Base-by-base conservation (phyloP, 371 early-diverging fungal species). In the Umbelopsis sp. region DNA sequence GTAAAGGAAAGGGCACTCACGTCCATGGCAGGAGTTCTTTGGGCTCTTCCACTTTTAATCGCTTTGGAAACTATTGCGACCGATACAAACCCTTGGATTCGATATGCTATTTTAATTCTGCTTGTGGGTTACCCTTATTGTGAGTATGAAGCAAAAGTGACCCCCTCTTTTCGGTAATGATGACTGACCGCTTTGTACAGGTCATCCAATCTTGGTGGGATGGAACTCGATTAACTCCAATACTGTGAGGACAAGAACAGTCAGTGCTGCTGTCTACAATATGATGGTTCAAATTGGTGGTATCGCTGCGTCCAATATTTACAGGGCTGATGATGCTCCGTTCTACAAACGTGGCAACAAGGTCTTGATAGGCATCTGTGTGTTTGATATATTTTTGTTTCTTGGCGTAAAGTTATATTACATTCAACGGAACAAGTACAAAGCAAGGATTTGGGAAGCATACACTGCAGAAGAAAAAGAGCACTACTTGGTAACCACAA, bases 171-270 rank as follows among this genome's bases (percentile, higher is more conserved):
- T 41, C 12, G 2, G 41, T 10, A 1, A 41, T 12, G 41, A 12
- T 41, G 18, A 18, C 18, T 48, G 48, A 48, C 6, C 16, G 29
- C 14, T 48, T 48, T 16, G 20, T 44, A 46, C 37, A 38, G 44
- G 37, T 16, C 75, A 75, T 65, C 65, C 69, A 11, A 41, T 74
- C n/a, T 50, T 72, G 25, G 64, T 69, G 29, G 68, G 71, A 1
- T 72, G 71, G 75, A 65, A 69, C 53, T 66, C 69, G n/a, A 70
- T 50, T 12, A 68, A 75, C 71, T 67, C 67, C 41, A 69, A 57
- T 7, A 44, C 75, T n/a, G 44, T 69, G 38, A 70, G 75, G 7
- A 75, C 71, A 65, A 68, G 75, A 9, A 75, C 75, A 11, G 75
- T 75, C 41, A 69, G 69, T 12, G 53, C 69, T 18, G 75, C 65